These are phyloP conservation scores for Barnettozyma vustinii DNA, from an alignment of 805 yeast species.

Conservation along the genomic window DNA sequence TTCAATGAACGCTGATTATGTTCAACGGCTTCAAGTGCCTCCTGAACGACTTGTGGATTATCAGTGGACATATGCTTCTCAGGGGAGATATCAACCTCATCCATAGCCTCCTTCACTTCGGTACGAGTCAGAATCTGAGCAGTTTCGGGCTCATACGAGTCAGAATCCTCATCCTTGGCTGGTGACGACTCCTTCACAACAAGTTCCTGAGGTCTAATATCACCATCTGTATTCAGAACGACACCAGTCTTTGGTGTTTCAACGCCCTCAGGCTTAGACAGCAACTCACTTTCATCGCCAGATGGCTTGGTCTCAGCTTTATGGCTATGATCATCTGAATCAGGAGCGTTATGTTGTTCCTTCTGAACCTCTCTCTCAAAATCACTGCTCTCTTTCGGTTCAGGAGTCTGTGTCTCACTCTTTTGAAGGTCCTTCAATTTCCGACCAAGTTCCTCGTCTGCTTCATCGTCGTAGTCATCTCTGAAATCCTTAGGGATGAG, in stretches of 20 bases:
- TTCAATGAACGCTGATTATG: not conserved
- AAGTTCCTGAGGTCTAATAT: not conserved
- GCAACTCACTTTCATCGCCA: not conserved
- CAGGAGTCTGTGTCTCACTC: not conserved
- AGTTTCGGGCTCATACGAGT: slow-evolving; percentile 16
- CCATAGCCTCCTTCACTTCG: slow-evolving; percentile 6
- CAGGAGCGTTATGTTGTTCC: not conserved
- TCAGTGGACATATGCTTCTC: slow-evolving; percentile 1
- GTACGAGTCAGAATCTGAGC: not conserved
- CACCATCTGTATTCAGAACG: not conserved
- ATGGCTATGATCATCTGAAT: not conserved
- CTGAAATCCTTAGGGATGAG: slow-evolving; percentile 25
- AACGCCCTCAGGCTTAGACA: not conserved
- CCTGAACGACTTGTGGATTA: not conserved
- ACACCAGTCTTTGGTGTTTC: not conserved
- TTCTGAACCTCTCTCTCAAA: not conserved
- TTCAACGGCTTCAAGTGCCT: not conserved
- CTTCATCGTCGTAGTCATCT: slow-evolving; percentile 20
- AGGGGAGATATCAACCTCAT: slow-evolving; percentile 7
- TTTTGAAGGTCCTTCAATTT: not conserved
- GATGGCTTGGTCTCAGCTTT: not conserved
- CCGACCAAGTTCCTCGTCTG: slow-evolving; percentile 16
- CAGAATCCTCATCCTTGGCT: slow-evolving; percentile 12
- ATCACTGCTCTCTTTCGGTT: not conserved
- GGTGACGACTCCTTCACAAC: not conserved